A percentile compares a stretch with the other conserved stretches of the same genome.
These are phyloP conservation scores for Debaryomycetaceae sp. DNA, from an alignment of 1,139 yeast genomes.

Conservation along the genomic window DNA sequence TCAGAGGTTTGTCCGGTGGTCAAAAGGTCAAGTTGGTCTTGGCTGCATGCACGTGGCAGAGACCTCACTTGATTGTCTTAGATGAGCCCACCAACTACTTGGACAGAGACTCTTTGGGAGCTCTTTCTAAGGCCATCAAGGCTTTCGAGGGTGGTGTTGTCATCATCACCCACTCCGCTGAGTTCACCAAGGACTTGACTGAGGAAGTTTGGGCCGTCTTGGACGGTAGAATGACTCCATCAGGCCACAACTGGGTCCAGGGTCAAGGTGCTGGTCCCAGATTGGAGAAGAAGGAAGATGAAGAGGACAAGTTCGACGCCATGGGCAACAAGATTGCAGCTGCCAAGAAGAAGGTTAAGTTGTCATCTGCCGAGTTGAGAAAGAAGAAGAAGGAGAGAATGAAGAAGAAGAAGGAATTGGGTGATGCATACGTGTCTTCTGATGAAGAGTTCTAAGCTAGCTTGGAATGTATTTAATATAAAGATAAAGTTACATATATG, in stretches of 20 bases:
- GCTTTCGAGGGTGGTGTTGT: conserved; percentile 99
- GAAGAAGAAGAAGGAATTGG: conserved; percentile 99
- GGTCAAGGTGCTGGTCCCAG: conserved; percentile 99
- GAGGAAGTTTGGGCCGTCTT: conserved; percentile 99
- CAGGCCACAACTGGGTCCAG: conserved; percentile 99
- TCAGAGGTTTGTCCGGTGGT: conserved; percentile 99
- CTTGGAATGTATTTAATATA: conserved; percentile 11
- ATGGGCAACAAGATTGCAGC: conserved; percentile 99
- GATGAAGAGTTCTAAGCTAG: conserved; percentile 55
- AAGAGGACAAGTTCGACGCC: conserved; percentile 98
- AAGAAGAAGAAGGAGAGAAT: conserved; percentile 99
- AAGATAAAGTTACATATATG: conserved; percentile 8
- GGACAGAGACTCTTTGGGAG: conserved; percentile 99
- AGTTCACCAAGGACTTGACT: conserved; percentile 96
- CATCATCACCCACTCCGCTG: conserved; percentile 99
- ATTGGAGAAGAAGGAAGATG: conserved; percentile 91
- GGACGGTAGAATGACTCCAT: conserved; percentile 98
- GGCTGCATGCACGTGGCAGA: conserved; percentile 99
- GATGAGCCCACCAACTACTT: conserved; percentile 99
- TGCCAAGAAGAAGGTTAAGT: conserved; percentile 95
- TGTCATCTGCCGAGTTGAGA: conserved; percentile 98
- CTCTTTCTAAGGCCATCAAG: conserved; percentile 98
- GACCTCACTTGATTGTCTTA: conserved; percentile 98
- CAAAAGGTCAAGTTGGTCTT: conserved; percentile 99
- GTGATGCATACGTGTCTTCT: conserved; percentile 97